A percentile compares a stretch with the other conserved stretches of the same genome.
These are phyloP conservation scores for Cercospora nicotianae DNA, from an alignment of 2,329 filamentous ascomycete species.

Conservation along the genomic window DNA sequence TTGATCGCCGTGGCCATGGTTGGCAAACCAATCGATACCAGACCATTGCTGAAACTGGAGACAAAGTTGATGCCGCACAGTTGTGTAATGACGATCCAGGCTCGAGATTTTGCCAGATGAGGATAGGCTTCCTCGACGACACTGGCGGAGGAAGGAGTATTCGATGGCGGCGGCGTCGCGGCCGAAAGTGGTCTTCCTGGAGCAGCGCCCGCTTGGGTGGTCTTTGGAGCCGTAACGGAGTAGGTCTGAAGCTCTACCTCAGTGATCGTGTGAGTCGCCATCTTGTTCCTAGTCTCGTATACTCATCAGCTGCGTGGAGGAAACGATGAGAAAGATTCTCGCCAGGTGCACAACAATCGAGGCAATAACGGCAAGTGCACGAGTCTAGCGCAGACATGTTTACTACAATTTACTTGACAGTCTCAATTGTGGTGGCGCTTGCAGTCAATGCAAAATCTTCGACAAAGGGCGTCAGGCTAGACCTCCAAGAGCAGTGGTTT, in stretches of 20 bases:
- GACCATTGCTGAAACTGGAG: slow-evolving; percentile 27
- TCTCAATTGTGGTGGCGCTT: background rate
- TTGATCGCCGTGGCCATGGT: slow-evolving; percentile 20
- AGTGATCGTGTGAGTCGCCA: slow-evolving; percentile 1
- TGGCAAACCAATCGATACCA: slow-evolving; percentile 27
- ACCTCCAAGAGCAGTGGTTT: slow-evolving; percentile 6
- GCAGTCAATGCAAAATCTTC: background rate
- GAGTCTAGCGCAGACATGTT: background rate
- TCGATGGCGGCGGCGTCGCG: background rate
- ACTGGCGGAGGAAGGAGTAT: background rate
- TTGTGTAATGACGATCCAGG: slow-evolving; percentile 24
- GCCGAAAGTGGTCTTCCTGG: background rate
- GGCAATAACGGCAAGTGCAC: background rate
- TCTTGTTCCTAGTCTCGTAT: background rate
- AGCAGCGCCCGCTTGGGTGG: background rate
- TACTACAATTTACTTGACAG: background rate
- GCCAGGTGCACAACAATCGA: background rate
- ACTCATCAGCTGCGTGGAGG: background rate
- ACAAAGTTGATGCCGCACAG: slow-evolving; percentile 28
- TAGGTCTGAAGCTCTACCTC: background rate
- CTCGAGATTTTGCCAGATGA: slow-evolving; percentile 18
- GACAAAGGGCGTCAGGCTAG: slow-evolving; percentile 8
- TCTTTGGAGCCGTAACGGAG: background rate
- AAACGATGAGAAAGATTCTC: too few species aligned
- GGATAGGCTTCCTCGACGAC: background rate